These are phyloP conservation scores for Neofusicoccum sp. DNA, from an alignment of 2,329 filamentous ascomycete species.

Conservation along the genomic window DNA sequence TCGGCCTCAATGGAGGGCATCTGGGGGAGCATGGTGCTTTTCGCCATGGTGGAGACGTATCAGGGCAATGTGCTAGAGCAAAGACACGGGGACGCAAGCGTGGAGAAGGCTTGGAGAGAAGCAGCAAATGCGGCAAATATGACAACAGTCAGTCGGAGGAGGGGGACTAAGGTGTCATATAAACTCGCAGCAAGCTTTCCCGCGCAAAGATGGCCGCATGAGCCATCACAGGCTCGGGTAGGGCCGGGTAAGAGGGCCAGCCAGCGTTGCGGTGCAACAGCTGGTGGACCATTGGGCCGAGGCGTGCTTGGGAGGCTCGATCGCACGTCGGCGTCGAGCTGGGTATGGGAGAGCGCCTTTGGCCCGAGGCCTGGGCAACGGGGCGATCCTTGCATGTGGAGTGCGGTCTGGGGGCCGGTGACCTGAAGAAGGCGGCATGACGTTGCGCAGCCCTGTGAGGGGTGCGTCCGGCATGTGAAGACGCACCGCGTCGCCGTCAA, in stretches of 20 bases:
- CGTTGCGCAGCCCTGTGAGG: background rate
- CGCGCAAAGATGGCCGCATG: constrained; percentile 2
- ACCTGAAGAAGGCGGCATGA: constrained; percentile 12
- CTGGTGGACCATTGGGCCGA: constrained; percentile 15
- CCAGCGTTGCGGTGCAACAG: background rate
- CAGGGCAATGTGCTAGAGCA: background rate
- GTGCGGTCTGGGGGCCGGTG: constrained; percentile 15
- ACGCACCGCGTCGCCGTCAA: background rate
- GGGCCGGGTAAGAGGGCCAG: constrained; percentile 15
- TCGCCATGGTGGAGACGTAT: constrained; percentile 9
- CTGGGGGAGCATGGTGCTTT: constrained; percentile 14
- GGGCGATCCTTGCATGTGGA: constrained; percentile 11
- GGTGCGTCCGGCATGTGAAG: constrained; percentile 6
- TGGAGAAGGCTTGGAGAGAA: background rate
- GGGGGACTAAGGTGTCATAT: constrained; percentile 18
- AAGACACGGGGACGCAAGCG: background rate
- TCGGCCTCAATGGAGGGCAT: constrained; percentile 60
- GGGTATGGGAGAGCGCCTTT: constrained; percentile 13
- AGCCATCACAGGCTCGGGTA: constrained; percentile 14
- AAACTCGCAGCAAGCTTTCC: constrained; percentile 1
- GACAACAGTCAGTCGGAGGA: constrained; percentile 1
- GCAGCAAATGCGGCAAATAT: background rate
- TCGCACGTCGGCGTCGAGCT: background rate
- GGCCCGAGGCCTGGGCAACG: constrained; percentile 19
- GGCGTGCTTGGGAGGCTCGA: background rate